Conservation (phyloP, 2,329 filamentous ascomycete species). For the Orbilia quercus region DNA sequence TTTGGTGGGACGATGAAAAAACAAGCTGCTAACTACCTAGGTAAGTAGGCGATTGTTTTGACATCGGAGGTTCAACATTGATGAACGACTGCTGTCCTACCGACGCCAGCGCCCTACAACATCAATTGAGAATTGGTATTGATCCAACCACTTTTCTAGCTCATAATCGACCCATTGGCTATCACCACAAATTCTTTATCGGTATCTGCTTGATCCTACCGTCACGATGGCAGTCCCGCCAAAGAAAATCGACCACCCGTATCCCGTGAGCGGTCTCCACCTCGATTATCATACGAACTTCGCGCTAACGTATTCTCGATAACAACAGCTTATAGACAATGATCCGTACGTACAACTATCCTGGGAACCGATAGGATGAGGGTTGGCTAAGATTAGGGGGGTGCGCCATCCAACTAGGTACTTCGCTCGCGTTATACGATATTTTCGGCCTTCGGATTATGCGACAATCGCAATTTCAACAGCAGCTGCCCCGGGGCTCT, state of each 20-base stretch:
- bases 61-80: conserved; percentile 66
- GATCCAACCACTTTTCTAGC: conserved; percentile 59
- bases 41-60: no score
- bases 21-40: no score
- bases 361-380: background rate
- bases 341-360: conserved; percentile 79
- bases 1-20: no score
- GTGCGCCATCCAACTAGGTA: conserved; percentile 71
- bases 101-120: no score
- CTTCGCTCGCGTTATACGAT: conserved; percentile 86
- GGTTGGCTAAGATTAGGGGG: conserved; percentile 9
- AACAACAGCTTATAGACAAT: conserved; percentile 90
- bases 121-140: conserved; percentile 62
- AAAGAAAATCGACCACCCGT: conserved; percentile 83
- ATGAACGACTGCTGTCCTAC: no score
- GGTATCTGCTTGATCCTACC: background rate
- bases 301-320: conserved; percentile 14
- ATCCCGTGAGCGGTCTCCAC: conserved; percentile 75
- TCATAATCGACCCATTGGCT: background rate
- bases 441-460: conserved; percentile 89
- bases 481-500: conserved; percentile 77
- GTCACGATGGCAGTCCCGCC: conserved; percentile 69
- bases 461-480: conserved; percentile 72
- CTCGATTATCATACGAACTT: conserved; percentile 58
- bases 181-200: background rate